Evolutionary conservation across 1,139 yeast genomes (phyloP).

Genomic region (Kodamaea fungicola): DNA sequence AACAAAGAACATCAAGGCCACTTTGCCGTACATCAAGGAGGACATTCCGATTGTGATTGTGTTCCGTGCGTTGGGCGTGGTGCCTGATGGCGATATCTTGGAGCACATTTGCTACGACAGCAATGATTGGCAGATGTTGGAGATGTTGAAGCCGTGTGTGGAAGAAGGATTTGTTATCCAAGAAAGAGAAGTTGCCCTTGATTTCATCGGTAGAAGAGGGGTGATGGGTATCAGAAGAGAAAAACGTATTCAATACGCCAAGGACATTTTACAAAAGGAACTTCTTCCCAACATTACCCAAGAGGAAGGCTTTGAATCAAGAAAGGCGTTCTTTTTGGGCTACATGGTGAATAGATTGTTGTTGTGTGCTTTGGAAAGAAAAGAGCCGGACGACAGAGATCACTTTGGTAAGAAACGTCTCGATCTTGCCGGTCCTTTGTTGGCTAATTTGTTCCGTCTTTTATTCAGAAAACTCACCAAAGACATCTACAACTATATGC

Average conservation of each 20-base stretch:
- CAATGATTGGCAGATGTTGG: slow-evolving; percentile 99
- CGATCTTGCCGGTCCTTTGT: slow-evolving; percentile 96
- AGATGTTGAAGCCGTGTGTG: slow-evolving; percentile 97
- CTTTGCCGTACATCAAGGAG: slow-evolving; percentile 92
- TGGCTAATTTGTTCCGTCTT: slow-evolving; percentile 92
- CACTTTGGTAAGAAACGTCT: slow-evolving; percentile 98
- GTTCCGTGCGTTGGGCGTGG: slow-evolving; percentile 96
- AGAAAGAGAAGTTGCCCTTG: slow-evolving; percentile 96
- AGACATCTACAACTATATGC: slow-evolving; percentile 97
- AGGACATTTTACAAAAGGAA: slow-evolving; percentile 93
- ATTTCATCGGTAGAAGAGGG: slow-evolving; percentile 98
- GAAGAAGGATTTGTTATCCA: slow-evolving; percentile 98
- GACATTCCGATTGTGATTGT: slow-evolving; percentile 97
- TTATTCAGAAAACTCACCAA: slow-evolving; percentile 89
- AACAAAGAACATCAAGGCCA: slow-evolving; percentile 80
- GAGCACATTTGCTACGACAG: slow-evolving; percentile 98
- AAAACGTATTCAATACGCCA: slow-evolving; percentile 96
- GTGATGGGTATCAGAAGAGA: slow-evolving; percentile 92
- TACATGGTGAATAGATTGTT: slow-evolving; percentile 95
- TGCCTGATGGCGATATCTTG: slow-evolving; percentile 97
- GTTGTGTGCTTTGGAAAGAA: slow-evolving; percentile 92
- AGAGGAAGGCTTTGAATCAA: slow-evolving; percentile 93
- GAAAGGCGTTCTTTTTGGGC: slow-evolving; percentile 96
- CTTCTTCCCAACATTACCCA: slow-evolving; percentile 96
- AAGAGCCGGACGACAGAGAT: slow-evolving; percentile 98